phyloP scores from a whole-genome alignment of 78 protist species.

The Guillardia theta region DNA sequence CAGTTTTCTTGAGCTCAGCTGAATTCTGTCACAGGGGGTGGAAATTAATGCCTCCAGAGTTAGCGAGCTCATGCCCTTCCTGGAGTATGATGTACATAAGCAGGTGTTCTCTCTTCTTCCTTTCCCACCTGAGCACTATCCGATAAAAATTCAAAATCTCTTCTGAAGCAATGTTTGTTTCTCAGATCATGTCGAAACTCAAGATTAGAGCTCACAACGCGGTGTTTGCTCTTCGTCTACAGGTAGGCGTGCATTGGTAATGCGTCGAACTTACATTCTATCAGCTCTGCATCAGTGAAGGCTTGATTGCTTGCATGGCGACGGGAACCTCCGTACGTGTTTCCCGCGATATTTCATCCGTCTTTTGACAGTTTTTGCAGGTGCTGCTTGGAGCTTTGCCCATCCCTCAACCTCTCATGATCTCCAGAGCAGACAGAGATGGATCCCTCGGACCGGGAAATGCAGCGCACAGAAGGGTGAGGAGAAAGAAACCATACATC shows the following conservation, averaged over 20 bases:
- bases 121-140: background rate
- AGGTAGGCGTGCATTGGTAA: too few species aligned
- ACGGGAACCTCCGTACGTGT: too few species aligned
- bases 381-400: slow-evolving; percentile 6
- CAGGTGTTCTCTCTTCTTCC: slow-evolving; percentile 49
- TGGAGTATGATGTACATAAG: slow-evolving; percentile 79
- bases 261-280: too few species aligned
- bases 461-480: too few species aligned
- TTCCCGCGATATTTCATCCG: background rate
- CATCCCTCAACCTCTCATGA: background rate
- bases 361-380: background rate
- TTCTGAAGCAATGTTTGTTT: background rate
- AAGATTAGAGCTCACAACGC: slow-evolving; percentile 19
- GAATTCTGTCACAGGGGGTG: slow-evolving; percentile 54
- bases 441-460: too few species aligned
- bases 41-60: slow-evolving; percentile 64
- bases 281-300: background rate
- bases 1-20: too few species aligned
- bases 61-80: slow-evolving; percentile 75
- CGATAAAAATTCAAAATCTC: too few species aligned
- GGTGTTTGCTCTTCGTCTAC: background rate
- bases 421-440: background rate
- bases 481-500: too few species aligned
- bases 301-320: background rate
- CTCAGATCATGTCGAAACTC: background rate